phyloP scores from a whole-genome alignment of 495 filamentous ascomycete genomes.

The Aspergillus avenaceus region DNA sequence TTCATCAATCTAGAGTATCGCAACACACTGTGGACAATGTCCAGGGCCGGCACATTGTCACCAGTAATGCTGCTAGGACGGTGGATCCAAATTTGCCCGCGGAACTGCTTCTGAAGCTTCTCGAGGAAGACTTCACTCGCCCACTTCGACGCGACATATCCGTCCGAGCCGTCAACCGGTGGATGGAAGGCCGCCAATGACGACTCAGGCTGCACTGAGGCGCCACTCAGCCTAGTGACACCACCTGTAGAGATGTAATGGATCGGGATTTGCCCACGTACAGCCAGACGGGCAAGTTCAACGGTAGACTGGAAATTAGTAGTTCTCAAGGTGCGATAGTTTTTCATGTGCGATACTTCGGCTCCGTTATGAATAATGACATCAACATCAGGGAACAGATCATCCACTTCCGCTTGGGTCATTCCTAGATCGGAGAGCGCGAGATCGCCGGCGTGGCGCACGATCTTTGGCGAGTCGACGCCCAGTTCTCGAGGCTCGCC shows the following conservation, averaged over 20 bases:
- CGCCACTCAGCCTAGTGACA: background rate
- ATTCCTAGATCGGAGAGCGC: background rate
- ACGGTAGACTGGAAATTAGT: background rate
- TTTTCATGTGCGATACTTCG: background rate
- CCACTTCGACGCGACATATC: background rate
- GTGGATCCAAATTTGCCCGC: slow-evolving; percentile 15
- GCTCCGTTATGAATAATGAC: background rate
- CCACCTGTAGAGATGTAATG: background rate
- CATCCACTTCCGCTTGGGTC: background rate
- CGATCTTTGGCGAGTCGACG: background rate
- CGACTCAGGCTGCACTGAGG: background rate
- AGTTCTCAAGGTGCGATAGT: background rate
- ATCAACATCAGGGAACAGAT: background rate
- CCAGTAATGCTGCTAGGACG: slow-evolving; percentile 15
- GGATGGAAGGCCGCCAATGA: background rate
- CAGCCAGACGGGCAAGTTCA: background rate
- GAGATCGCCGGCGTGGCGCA: background rate
- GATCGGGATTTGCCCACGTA: background rate
- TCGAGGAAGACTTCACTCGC: slow-evolving; percentile 21
- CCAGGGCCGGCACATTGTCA: slow-evolving; percentile 6
- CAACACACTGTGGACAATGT: slow-evolving; percentile 10
- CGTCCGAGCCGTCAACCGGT: background rate
- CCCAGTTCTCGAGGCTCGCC: background rate
- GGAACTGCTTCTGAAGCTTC: slow-evolving; percentile 9
- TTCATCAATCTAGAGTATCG: slow-evolving; percentile 2